Base-by-base conservation (phyloP, 108 stramenopile genomes). In the Cyclotella kingstonii region DNA sequence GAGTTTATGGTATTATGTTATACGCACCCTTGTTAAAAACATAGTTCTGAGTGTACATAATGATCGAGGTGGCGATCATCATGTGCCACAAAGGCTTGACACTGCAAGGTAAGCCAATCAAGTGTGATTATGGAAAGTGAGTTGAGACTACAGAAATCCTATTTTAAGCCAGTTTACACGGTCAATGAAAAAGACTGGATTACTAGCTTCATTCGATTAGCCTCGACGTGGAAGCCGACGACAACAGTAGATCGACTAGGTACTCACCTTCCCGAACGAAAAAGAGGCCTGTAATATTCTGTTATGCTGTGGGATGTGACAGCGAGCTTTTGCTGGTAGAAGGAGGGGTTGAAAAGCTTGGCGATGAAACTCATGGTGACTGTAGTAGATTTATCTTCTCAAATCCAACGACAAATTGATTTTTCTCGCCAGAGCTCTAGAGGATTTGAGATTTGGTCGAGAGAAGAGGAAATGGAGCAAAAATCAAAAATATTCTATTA, bases 41-140 rank as follows among this genome's bases (percentile, higher is more conserved):
- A 44, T 82, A 82, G 38, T 66, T 78, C 46, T 75, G 63, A 17
- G 81, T 77, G 70, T 82, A 82, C 81, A 82, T 82, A 65, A 79
- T 66, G 54, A 73, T 64, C 27, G 78, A 79, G 2, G 78, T 76
- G 35, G 72, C 71, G 45, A 79, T 71, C 81, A 82, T 82, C 42
- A 76, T 68, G 60, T 82, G 81, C 81, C 81, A 82, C 62, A 82
- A 60, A 12, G 81, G 81, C 51, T 62, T 79, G 56, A 62, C 61
- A 45, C 80, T 76, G 35, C 17, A 47, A 38, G 55, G 29, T 18
- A 64, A 54, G 40, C 9, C 33, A 5, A 47, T 7, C 30, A 30
- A 51, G 6, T 1, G 15, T 3, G 33, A n/a, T 29, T 9, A 30
- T 10, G 2, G 22, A 26, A 25, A 49, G 27, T 49, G 43, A 44